Evolutionary conservation across 371 early-diverging fungal genomes (phyloP), one percentile per base, ranked within the genome.

Genomic region (Syncephalastrum racemosum): DNA sequence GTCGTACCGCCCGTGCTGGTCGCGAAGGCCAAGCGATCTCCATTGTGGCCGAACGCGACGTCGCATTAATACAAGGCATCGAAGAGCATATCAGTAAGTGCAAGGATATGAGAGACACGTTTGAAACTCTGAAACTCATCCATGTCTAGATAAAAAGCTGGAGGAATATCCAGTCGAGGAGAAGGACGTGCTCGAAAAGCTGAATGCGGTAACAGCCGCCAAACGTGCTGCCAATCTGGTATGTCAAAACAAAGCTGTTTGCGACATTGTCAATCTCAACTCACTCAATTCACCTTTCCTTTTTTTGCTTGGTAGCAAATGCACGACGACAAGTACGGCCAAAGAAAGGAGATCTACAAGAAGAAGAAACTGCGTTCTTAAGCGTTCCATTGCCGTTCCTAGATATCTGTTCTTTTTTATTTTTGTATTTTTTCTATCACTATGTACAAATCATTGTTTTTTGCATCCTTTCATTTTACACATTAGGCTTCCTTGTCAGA

Each of bases 1-100:
- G 99, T 62, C 91, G 99, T 79, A 99, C 99, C 12, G 99, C 99
- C 25, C 90, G 99, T 71, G 96, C 97, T 4, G 97, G 89, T 22
- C 75, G 94, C 48, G 91, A 89, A 19, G 99, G 99, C 70, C 75
- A 88, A 45, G 88, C 99, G 1, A 59, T 99, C 36, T 91, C 97
- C 0, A 82, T 99, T 50, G 90, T 98, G 24, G 85, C 95, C 3
- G 97, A 98, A 74, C 85, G 90, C 43, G 99, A 99, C 64, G 85
- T 97, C 19, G 71, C 89, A 51, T 72, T 96, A 31, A 66, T 97
- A 6, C 88, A 90, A 16, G 90, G 89, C 57, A 95, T 99, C 42
- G 99, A 99, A 80, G 81, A 68, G 8, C 80, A 87, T 54, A 89
- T 87, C 45, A 81, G 83, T 81, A 80, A 56, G 79, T 68, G 12